Evolutionary conservation across 2,329 filamentous ascomycete genomes (phyloP).

Genomic region (Alternaria ethzedia): DNA sequence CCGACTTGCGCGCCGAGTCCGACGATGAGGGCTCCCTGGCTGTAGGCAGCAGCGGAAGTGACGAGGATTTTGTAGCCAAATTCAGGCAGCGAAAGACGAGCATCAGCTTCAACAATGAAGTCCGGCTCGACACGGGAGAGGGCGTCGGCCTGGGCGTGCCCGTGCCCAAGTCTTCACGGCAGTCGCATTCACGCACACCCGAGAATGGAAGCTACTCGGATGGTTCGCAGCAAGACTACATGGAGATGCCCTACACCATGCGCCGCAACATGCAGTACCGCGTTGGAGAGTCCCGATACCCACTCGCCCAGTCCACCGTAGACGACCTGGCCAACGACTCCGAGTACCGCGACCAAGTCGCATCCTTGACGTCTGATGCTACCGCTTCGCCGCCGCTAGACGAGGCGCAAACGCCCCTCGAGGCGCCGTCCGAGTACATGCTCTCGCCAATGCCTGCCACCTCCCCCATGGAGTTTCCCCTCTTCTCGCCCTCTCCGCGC

Average conservation of each 20-base stretch:
- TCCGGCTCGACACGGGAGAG: conserved; percentile 50
- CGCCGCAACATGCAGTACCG: conserved; percentile 32
- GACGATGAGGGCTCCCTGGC: conserved; percentile 28
- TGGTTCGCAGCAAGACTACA: conserved; percentile 35
- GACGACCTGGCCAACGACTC: conserved; percentile 37
- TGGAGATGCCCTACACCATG: conserved; percentile 37
- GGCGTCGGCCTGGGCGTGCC: conserved; percentile 47
- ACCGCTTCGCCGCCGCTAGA: conserved; percentile 49
- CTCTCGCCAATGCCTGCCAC: conserved; percentile 43
- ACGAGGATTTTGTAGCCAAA: conserved; percentile 33
- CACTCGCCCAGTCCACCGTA: conserved; percentile 45
- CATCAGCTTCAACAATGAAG: conserved; percentile 51
- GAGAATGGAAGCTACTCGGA: conserved; percentile 42
- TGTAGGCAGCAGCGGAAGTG: conserved; percentile 34
- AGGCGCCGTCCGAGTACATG: conserved; percentile 41
- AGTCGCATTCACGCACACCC: conserved; percentile 23
- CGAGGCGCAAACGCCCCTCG: conserved; percentile 48
- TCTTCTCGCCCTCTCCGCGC: conserved; percentile 32
- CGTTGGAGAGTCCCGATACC: conserved; percentile 38
- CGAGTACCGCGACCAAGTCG: conserved; percentile 45
- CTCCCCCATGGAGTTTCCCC: conserved; percentile 47
- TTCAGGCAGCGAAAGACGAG: conserved; percentile 46
- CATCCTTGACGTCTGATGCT: conserved; percentile 52
- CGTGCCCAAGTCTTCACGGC: conserved; percentile 41
- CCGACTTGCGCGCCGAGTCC: conserved; percentile 20